Evolutionary conservation across 2,329 filamentous ascomycete genomes (phyloP), one percentile per base, ranked within the genome.

Genomic region (Ceratocystis alfenasii): DNA sequence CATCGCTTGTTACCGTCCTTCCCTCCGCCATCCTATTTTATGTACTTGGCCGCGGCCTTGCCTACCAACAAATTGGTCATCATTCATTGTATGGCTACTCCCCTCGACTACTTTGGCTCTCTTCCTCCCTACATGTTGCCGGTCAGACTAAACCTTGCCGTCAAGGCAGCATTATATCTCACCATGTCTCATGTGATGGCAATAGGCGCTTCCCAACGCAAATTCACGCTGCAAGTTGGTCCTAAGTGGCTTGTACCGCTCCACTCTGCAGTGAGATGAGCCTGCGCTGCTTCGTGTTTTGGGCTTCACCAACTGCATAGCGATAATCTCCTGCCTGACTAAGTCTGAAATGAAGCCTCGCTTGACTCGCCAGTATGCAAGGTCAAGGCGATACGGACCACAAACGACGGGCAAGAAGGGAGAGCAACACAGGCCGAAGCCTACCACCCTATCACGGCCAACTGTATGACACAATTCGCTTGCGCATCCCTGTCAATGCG

Each of bases 401-500:
- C 10, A 28, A n/a, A 17, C 30, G 28, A 57, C 22, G 30, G 17
- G 6, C 28, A 28, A 57, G 17, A 50, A 22, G 25, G 17, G 22
- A 22, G 53, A 17, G 53, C 50, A 25, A 15, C 12, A 5, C 8
- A 25, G 20, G 8, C 20, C 20, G 25, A 15, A 57, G 12, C 53
- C 22, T 4, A 57, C 25, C 28, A 3, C 30, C 53, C 22, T n/a
- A 57, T 30, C 28, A 33, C 30, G 22, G 22, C 5, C 53, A 57
- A 15, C 53, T 8, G 22, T n/a, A 57, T 50, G 53, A 30, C 53
- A 57, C 8, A 50, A 50, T 5, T 50, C 48, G n/a, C 48, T 50
- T 57, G 28, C 53, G 17, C 30, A 57, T 57, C 53, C 53, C 53
- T 57, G 53, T 33, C 17, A 57, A 57, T 57, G 53, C 53, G 28